Evolutionary conservation across 345 rosid species (phyloP).

Genomic region (Noccaea bulbosa): DNA sequence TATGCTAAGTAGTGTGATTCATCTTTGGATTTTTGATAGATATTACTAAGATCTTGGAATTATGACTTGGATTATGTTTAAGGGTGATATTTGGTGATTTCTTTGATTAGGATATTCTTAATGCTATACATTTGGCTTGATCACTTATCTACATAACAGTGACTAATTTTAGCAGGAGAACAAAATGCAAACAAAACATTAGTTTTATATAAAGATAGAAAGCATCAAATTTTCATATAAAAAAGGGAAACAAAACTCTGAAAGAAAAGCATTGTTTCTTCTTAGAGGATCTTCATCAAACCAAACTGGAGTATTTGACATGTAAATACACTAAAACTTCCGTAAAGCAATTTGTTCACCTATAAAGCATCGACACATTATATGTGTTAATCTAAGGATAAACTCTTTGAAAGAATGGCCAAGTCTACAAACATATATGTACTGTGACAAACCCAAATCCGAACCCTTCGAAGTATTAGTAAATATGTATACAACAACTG

Average conservation of each 20-base stretch:
- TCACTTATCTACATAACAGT: neutral
- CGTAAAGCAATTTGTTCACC: conserved; percentile 14
- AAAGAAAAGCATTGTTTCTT: neutral
- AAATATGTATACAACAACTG: neutral
- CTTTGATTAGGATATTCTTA: too few relatives aligned
- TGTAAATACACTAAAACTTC: conserved; percentile 25
- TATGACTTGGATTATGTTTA: too few relatives aligned
- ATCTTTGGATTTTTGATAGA: too few relatives aligned
- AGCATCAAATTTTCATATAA: neutral
- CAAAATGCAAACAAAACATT: neutral
- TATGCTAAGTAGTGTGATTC: too few relatives aligned
- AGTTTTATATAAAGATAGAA: neutral
- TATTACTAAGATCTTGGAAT: too few relatives aligned
- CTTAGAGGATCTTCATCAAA: conserved; percentile 14
- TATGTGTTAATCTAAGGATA: conserved; percentile 17
- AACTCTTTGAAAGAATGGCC: conserved; percentile 5
- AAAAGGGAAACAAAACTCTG: neutral
- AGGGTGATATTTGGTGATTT: too few relatives aligned
- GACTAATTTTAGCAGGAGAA: neutral
- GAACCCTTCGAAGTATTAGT: neutral
- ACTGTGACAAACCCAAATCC: conserved; percentile 15
- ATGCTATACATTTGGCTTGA: too few relatives aligned
- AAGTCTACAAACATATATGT: conserved; percentile 35
- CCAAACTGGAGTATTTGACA: conserved; percentile 15
- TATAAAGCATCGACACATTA: neutral